phyloP scores from a whole-genome alignment of 257 asterid species.

The Henckelia pumila region DNA sequence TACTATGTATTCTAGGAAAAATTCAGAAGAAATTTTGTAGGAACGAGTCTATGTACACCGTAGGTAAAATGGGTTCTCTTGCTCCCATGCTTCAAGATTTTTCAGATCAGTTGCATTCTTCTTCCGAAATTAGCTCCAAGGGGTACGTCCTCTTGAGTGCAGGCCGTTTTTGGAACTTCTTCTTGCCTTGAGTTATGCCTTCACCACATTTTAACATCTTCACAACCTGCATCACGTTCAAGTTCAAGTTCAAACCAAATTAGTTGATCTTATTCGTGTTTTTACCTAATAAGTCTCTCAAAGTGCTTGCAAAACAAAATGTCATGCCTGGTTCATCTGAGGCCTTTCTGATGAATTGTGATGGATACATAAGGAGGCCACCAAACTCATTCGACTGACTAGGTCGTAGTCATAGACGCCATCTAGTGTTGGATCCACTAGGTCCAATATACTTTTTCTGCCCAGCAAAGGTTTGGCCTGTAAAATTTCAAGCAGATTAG shows the following conservation, averaged over 20 bases:
- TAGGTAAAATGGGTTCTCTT: constrained; percentile 14
- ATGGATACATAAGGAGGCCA: constrained; percentile 76
- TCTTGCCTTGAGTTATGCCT: constrained; percentile 53
- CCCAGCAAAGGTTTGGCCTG: constrained; percentile 84
- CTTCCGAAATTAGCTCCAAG: constrained; percentile 39
- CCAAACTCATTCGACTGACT: constrained; percentile 55
- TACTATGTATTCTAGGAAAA: constrained; percentile 26
- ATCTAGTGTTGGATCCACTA: constrained; percentile 67
- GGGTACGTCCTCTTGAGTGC: constrained; percentile 58
- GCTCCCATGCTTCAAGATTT: constrained; percentile 27
- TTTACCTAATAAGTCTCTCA: neutral
- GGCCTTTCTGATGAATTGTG: constrained; percentile 78
- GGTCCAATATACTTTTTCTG: constrained; percentile 42
- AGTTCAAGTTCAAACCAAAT: neutral
- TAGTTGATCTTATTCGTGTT: neutral
- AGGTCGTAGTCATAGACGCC: constrained; percentile 62
- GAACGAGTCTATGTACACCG: neutral
- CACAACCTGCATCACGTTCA: constrained; percentile 45
- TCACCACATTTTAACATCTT: constrained; percentile 74
- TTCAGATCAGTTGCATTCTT: constrained; percentile 35
- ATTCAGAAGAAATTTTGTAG: constrained; percentile 16
- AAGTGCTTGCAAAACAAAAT: neutral
- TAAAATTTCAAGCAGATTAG: constrained; percentile 17
- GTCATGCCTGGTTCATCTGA: constrained; percentile 75
- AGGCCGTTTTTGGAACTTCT: constrained; percentile 69